Conservation (phyloP, 169 alveolate species). For the Eimeria tenella region DNA sequence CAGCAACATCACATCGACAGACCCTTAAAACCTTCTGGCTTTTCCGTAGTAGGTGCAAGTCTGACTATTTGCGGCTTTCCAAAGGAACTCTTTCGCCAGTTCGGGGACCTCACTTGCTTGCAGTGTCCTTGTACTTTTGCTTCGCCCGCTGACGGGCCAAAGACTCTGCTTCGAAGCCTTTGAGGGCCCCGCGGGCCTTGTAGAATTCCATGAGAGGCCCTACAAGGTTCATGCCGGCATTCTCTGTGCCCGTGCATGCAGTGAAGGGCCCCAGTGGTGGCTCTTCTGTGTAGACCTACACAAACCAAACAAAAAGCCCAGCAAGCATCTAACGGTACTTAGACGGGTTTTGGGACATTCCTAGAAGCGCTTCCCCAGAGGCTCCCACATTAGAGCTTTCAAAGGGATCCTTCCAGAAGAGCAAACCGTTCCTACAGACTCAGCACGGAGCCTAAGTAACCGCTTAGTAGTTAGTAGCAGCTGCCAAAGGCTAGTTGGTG, state of each 20-base stretch:
- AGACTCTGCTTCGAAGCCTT: neutral
- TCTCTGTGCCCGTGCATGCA: neutral
- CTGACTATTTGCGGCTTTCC: neutral
- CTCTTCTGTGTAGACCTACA: neutral
- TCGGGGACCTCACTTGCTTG: neutral
- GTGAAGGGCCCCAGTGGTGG: neutral
- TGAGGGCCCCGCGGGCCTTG: constrained; percentile 1
- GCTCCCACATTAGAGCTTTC: too few species aligned
- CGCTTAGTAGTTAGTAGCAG: too few species aligned
- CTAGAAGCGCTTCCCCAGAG: too few species aligned
- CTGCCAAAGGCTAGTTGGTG: too few species aligned
- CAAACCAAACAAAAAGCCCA: neutral
- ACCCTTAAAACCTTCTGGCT: neutral
- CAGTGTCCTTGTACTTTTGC: neutral
- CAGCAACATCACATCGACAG: neutral
- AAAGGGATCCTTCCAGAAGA: too few species aligned
- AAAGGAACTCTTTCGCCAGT: neutral
- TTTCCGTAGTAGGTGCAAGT: neutral
- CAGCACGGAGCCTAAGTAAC: too few species aligned
- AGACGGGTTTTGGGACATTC: neutral
- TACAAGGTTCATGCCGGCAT: neutral
- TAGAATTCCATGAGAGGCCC: constrained; percentile 21
- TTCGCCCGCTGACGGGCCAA: constrained; percentile 1
- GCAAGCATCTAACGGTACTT: neutral
- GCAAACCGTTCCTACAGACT: too few species aligned